Percentiles rank a stretch among this genome's conserved stretches.
Evolutionary conservation across 2,329 filamentous ascomycete species (phyloP).

Genomic region (Hymenoscyphus linearis): DNA sequence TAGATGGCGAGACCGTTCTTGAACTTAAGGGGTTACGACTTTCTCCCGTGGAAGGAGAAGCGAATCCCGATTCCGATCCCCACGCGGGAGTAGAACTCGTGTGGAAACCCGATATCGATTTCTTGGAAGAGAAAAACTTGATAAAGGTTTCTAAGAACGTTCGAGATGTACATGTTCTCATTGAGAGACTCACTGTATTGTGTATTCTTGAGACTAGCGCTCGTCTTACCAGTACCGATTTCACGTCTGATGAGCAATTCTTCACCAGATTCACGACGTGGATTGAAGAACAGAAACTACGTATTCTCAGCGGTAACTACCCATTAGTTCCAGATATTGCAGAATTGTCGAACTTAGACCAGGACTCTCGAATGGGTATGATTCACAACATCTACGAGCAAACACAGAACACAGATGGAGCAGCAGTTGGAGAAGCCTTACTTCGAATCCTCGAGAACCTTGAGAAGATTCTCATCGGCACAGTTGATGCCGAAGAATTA

Average conservation of each 20-base stretch:
- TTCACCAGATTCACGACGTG: slow-evolving; percentile 4
- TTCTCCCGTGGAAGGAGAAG: slow-evolving; percentile 8
- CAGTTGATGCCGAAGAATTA: slow-evolving; percentile 11
- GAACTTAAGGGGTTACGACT: slow-evolving; percentile 4
- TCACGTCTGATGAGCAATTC: slow-evolving; percentile 1
- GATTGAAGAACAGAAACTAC: slow-evolving; percentile 6
- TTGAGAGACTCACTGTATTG: slow-evolving; percentile 14
- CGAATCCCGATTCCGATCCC: slow-evolving; percentile 2
- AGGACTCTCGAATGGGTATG: slow-evolving; percentile 1
- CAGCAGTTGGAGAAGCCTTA: not conserved
- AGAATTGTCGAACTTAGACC: not conserved
- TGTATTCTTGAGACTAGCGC: not conserved
- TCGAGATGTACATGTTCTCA: slow-evolving; percentile 4
- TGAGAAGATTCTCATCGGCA: slow-evolving; percentile 11
- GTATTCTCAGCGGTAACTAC: slow-evolving; percentile 3
- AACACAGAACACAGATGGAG: not conserved
- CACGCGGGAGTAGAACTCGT: slow-evolving; percentile 15
- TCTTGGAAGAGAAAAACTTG: slow-evolving; percentile 10
- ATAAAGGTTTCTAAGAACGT: slow-evolving; percentile 8
- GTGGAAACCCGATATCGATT: slow-evolving; percentile 19
- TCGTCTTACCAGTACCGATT: not conserved
- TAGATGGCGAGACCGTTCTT: slow-evolving; percentile 1
- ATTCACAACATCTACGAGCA: not conserved
- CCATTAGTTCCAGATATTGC: slow-evolving; percentile 5
- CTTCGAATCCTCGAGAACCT: slow-evolving; percentile 21